Conservation (phyloP, 1,284 basidiomycete genomes). For the Fomitopsis palustris region DNA sequence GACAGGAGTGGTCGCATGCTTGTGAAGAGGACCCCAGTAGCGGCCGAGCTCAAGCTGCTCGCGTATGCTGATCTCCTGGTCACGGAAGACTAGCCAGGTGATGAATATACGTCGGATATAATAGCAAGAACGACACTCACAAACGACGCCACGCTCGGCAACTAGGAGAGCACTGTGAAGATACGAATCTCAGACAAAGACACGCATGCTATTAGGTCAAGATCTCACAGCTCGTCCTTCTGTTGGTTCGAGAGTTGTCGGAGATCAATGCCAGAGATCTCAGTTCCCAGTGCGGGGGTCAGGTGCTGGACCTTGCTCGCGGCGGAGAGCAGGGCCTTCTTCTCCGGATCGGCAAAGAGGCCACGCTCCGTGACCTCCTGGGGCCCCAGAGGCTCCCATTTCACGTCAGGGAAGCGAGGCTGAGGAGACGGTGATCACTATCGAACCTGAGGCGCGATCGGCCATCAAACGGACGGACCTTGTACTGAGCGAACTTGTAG, state of each 20-base stretch:
- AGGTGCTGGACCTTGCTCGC: constrained; percentile 57
- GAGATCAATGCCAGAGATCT: constrained; percentile 60
- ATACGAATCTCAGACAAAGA: neutral
- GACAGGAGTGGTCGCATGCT: constrained; percentile 78
- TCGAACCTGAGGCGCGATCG: neutral
- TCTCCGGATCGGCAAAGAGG: constrained; percentile 54
- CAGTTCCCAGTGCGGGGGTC: constrained; percentile 64
- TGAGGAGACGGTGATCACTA: constrained; percentile 23
- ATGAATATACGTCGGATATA: constrained; percentile 1
- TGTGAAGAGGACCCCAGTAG: constrained; percentile 78
- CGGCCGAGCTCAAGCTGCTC: constrained; percentile 71
- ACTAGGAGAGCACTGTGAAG: constrained; percentile 55
- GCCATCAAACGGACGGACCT: constrained; percentile 35
- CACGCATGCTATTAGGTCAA: constrained; percentile 1
- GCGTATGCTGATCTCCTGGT: constrained; percentile 67
- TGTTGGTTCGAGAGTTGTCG: constrained; percentile 54
- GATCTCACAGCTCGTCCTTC: constrained; percentile 63
- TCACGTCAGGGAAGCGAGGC: constrained; percentile 62
- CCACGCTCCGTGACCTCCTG: constrained; percentile 63
- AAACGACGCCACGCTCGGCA: constrained; percentile 68
- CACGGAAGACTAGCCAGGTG: constrained; percentile 54
- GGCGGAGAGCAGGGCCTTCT: constrained; percentile 52
- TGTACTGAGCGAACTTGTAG: constrained; percentile 60
- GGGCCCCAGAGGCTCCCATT: constrained; percentile 62
- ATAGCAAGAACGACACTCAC: constrained; percentile 35